These are phyloP conservation scores for Scenedesmus sp. DNA, from an alignment of 163 green algal species.

Conservation along the genomic window DNA sequence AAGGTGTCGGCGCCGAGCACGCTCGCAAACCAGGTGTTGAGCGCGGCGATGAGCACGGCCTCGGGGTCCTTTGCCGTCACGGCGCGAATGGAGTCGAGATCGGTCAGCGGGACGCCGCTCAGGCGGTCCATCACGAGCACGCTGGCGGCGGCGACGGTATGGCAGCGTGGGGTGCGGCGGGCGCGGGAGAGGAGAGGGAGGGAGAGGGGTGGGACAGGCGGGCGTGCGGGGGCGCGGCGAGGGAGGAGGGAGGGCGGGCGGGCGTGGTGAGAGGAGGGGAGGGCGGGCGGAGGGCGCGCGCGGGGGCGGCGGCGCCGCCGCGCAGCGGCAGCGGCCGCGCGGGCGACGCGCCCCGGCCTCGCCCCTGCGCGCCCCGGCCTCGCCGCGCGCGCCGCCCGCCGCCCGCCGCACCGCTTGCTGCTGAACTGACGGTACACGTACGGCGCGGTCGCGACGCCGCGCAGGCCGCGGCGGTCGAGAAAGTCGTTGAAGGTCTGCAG, in stretches of 20 bases:
- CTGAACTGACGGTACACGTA: constrained; percentile 88
- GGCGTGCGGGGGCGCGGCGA: neutral
- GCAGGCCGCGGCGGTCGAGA: constrained; percentile 75
- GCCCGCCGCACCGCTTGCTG: constrained; percentile 67
- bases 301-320: too few species aligned
- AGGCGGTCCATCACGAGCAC: constrained; percentile 95
- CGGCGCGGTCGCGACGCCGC: constrained; percentile 77
- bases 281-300: neutral
- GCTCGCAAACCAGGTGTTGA: constrained; percentile 96
- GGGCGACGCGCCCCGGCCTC: neutral
- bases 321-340: too few species aligned
- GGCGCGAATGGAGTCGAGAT: constrained; percentile 79
- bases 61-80: constrained; percentile 72
- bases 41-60: constrained; percentile 76
- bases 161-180: neutral
- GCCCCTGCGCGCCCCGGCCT: too few species aligned
- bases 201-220: neutral
- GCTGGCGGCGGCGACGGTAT: constrained; percentile 61
- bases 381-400: too few species aligned
- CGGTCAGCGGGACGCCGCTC: constrained; percentile 87
- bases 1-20: constrained; percentile 92
- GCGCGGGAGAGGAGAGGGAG: neutral
- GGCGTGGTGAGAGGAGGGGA: neutral
- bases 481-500: constrained; percentile 86
- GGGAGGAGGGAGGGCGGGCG: neutral